These are phyloP conservation scores for Leucocoprinus birnbaumii DNA, from an alignment of 768 basidiomycete species.

Conservation along the genomic window DNA sequence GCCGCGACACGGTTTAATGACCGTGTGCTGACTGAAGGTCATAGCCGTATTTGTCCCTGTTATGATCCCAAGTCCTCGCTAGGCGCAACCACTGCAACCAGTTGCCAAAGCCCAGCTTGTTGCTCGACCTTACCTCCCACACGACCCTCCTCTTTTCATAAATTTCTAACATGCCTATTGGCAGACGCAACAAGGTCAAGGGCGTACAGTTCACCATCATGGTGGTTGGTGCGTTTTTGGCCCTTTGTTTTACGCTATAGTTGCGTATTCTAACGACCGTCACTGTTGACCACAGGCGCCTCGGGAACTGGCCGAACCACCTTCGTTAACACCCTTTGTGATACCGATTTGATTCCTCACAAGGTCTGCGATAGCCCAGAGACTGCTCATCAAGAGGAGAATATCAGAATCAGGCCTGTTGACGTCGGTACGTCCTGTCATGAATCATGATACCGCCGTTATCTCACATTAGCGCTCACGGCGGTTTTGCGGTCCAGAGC, in stretches of 20 bases:
- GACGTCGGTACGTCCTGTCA: slow-evolving; percentile 64
- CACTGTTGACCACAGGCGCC: slow-evolving; percentile 49
- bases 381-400: slow-evolving; percentile 73
- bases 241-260: neutral
- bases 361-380: slow-evolving; percentile 62
- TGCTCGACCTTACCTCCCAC: neutral
- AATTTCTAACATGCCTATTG: slow-evolving; percentile 37
- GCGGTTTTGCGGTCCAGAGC: slow-evolving; percentile 44
- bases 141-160: neutral
- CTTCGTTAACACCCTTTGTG: slow-evolving; percentile 91
- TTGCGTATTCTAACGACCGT: slow-evolving; percentile 10
- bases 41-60: neutral
- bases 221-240: slow-evolving; percentile 71
- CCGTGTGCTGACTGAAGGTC: neutral
- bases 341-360: slow-evolving; percentile 71
- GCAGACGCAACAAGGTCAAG: slow-evolving; percentile 78
- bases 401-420: slow-evolving; percentile 76
- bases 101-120: neutral
- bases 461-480: neutral
- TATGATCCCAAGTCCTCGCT: neutral
- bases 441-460: neutral
- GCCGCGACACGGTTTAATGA: neutral
- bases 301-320: slow-evolving; percentile 88
- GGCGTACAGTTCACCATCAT: slow-evolving; percentile 87
- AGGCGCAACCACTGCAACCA: neutral